Conservation (phyloP, 208 protist genomes). For the Kentomonas sorsogonicus region DNA sequence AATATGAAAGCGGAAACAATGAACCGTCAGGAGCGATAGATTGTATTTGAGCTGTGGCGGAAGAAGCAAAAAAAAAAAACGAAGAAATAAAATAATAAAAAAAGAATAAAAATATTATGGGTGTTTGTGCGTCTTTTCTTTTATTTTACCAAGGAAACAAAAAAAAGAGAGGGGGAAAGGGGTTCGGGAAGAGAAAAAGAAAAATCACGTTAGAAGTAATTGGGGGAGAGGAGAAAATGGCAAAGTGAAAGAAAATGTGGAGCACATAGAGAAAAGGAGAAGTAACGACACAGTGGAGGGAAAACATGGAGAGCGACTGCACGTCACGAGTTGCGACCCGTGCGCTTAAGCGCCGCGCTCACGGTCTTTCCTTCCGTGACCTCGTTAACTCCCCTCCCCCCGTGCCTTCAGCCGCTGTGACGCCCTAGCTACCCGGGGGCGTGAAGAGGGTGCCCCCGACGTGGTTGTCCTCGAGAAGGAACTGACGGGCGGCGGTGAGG, state of each 20-base stretch:
- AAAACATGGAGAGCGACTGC: too few species aligned
- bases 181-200: too few species aligned
- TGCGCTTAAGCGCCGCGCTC: too few species aligned
- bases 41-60: not conserved
- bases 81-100: not conserved
- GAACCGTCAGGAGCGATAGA: not conserved
- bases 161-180: too few species aligned
- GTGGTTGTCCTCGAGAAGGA: constrained; percentile 15
- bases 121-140: not conserved
- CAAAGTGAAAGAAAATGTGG: too few species aligned
- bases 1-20: not conserved
- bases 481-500: constrained; percentile 17
- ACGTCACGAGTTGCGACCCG: too few species aligned
- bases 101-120: constrained; percentile 1
- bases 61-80: constrained; percentile 1
- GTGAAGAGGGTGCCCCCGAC: constrained; percentile 19
- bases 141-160: not conserved
- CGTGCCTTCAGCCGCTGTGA: too few species aligned
- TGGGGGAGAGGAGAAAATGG: not conserved
- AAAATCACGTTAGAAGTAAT: not conserved
- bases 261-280: too few species aligned
- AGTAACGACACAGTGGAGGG: too few species aligned
- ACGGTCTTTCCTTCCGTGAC: too few species aligned
- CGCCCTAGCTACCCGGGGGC: not conserved
- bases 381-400: too few species aligned